Base-by-base conservation (phyloP, 345 rosid species). In the Garcia nutans region DNA sequence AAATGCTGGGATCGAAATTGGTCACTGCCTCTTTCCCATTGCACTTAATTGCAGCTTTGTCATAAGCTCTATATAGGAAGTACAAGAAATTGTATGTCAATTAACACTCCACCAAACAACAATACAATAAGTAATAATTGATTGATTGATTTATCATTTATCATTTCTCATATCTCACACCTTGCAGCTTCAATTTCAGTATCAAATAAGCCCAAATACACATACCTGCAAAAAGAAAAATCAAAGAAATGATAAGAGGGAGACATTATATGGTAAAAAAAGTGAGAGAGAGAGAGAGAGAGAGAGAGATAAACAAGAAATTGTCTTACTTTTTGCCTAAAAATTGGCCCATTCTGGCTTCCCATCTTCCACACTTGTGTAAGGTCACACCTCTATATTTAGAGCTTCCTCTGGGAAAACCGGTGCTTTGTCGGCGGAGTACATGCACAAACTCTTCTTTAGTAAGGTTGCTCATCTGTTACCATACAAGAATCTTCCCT, bases 281-380 rank as follows among this genome's bases (percentile, higher is more conserved):
- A 23, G n/a, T n/a, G n/a, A 16, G 2, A 52, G 42, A 50, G 41
- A 41, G 22, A n/a, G 20, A n/a, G 19, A 16, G 2, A 52, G 42
- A 50, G 41, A 41, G 22, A n/a, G 20, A n/a, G 19, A 22, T 44
- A 10, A 15, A 23, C 11, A 42, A 37, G 41, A 37, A 3, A 37
- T 37, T 37, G 6, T 37, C 5, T 28, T 91, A 96, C 98, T 96
- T 96, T 84, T 90, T 96, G 80, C 94, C 93, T 5, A 96, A 78
- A 74, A 96, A 89, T 85, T 96, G 99, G 62, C 98, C 99, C 95
- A 96, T 87, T 37, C 99, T 80, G 72, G 98, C 91, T 83, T 96
- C 99, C 99, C 99, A 96, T 84, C 99, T 82, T 6, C 98, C 98
- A 86, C 99, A 93, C 80, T 96, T 96, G 80, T 96, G 99, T 87